A percentile compares a stretch with the other conserved stretches of the same genome.
phyloP scores from a whole-genome alignment of 768 basidiomycete genomes.

The Lepiota brunneoincarnata region DNA sequence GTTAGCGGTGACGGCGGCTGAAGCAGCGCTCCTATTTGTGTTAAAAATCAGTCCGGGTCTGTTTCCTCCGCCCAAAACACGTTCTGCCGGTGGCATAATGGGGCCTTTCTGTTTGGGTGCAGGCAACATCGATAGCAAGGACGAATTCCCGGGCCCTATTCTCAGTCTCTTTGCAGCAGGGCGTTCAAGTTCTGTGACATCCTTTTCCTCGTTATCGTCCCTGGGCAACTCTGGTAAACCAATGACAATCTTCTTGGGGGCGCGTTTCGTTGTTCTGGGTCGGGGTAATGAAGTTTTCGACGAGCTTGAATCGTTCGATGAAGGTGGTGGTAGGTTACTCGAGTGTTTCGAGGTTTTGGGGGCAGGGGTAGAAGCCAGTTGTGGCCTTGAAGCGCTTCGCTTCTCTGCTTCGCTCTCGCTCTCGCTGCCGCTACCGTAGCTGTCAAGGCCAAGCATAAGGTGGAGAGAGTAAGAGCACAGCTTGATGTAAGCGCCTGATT shows the following conservation, averaged over 20 bases:
- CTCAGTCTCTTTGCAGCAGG: slow-evolving; percentile 62
- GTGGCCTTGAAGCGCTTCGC: slow-evolving; percentile 15
- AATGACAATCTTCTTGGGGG: slow-evolving; percentile 60
- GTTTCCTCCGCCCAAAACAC: slow-evolving; percentile 63
- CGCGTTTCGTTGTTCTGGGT: slow-evolving; percentile 34
- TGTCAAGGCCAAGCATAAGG: slow-evolving; percentile 71
- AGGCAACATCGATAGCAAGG: slow-evolving; percentile 71
- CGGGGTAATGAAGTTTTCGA: neutral
- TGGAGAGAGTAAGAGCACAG: slow-evolving; percentile 1
- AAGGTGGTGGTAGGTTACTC: slow-evolving; percentile 21
- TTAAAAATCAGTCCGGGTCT: slow-evolving; percentile 65
- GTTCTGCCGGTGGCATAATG: slow-evolving; percentile 38
- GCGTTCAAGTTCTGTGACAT: slow-evolving; percentile 33
- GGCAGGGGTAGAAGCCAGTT: neutral
- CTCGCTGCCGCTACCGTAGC: slow-evolving; percentile 73
- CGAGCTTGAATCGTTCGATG: neutral
- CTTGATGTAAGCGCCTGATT: neutral
- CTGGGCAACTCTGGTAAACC: slow-evolving; percentile 46
- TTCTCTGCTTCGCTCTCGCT: slow-evolving; percentile 40
- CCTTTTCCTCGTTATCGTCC: slow-evolving; percentile 33
- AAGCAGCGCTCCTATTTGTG: slow-evolving; percentile 17
- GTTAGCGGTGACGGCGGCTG: slow-evolving; percentile 8
- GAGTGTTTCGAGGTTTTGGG: slow-evolving; percentile 7
- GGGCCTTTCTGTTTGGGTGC: slow-evolving; percentile 61
- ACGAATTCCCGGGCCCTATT: slow-evolving; percentile 58